Base-by-base conservation (phyloP, 176 grass and related monocot species). In the Oryza glumipatula region DNA sequence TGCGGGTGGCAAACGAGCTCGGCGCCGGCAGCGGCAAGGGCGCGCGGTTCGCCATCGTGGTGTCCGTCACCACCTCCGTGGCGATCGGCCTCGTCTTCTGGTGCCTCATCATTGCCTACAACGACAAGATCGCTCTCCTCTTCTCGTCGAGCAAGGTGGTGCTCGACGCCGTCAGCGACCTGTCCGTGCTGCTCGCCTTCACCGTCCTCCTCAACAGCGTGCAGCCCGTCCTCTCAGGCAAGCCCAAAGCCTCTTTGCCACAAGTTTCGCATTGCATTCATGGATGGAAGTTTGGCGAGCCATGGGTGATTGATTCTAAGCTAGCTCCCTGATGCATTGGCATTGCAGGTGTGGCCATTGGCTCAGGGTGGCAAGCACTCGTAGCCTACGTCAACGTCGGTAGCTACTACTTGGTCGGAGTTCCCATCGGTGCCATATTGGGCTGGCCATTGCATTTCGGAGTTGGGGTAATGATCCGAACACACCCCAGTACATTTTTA, bases 311-410 rank as follows among this genome's bases (percentile, higher is more conserved):
- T 19, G 26, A 22, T 75, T 33, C 23, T 54, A 81, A 86, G 46
- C 48, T 17, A 16, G 6, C 43, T 44, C 23, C 46, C 13, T 36
- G 14, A 16, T n/a, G 54, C 19, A n/a, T 58, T 58, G 54, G 17
- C 54, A 46, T 19, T 88, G 21, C 78, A 92, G 93, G 93, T 3
- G 93, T 95, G 1, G 93, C 93, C 7, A 2, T 95, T 16, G 93
- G 90, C 6, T 77, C 93, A 7, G 93, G 93, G 13, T 90, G 90
- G 85, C 93, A 95, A 47, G 70, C 84, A 1, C 6, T 77, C 8
- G 90, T 95, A 6, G 90, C 93, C 43, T 95, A 92, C 17, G 93
- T 95, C 7, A 95, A 92, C 69, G 17, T 92, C 14, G 93, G 88
- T 15, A 70, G 26, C 10, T 95, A 95, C 87, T 95, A 92, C 85